These are phyloP conservation scores for Meredithiella fracta DNA, from an alignment of 2,329 filamentous ascomycete genomes.

Conservation along the genomic window DNA sequence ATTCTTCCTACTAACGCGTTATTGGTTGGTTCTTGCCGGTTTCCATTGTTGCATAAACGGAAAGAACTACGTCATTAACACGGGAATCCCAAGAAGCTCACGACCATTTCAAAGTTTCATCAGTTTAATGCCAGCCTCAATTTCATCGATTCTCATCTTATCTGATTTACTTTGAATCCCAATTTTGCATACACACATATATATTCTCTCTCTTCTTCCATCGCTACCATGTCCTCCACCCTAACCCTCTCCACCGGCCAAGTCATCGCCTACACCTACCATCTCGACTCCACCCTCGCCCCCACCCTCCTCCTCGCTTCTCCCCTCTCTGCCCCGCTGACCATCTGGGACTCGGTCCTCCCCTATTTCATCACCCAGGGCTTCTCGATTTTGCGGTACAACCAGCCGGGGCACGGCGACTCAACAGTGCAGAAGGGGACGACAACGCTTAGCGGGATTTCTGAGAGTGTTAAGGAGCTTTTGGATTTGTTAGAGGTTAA, in stretches of 20 bases:
- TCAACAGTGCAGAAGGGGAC: conserved; percentile 20
- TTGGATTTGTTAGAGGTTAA: conserved; percentile 21
- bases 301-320: conserved; percentile 26
- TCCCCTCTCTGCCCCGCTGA: conserved; percentile 23
- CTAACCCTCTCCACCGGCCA: conserved; percentile 19
- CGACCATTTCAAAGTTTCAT: not conserved
- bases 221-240: conserved; percentile 11
- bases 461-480: conserved; percentile 24
- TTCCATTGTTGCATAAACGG: not conserved
- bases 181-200: not conserved
- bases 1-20: too few relatives aligned
- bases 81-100: too few relatives aligned
- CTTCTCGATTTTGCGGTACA: conserved; percentile 27
- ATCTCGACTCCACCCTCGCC: conserved; percentile 18
- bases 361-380: conserved; percentile 21
- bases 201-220: too few relatives aligned
- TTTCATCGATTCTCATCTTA: too few relatives aligned
- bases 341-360: conserved; percentile 26
- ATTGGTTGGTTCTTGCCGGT: not conserved
- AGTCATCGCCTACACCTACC: conserved; percentile 21
- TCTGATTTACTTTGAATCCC: too few relatives aligned
- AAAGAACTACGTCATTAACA: not conserved
- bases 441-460: conserved; percentile 25
- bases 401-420: conserved; percentile 27
- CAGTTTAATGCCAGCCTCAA: too few relatives aligned